phyloP scores from a whole-genome alignment of 177 flowering plant genomes.

The Vitis hybrid region DNA sequence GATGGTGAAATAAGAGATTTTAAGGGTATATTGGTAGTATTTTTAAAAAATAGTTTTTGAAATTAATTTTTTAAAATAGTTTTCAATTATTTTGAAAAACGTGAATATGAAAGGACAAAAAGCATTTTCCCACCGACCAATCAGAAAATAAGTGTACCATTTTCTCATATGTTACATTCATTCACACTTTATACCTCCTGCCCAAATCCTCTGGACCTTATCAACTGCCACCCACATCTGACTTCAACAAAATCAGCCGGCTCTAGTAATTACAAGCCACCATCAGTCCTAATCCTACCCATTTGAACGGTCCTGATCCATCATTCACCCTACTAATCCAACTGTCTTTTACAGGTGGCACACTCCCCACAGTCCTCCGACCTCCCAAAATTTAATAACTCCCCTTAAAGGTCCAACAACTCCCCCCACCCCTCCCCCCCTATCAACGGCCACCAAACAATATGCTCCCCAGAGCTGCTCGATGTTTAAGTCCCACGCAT shows the following conservation, averaged over 20 bases:
- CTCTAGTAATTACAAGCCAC: not conserved
- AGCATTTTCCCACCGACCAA: too few relatives aligned
- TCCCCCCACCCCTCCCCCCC: not conserved
- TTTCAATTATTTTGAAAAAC: too few relatives aligned
- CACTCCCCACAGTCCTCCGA: not conserved
- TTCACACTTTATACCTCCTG: not conserved
- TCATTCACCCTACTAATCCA: not conserved
- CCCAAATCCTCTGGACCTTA: conserved; percentile 1
- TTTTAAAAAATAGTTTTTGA: too few relatives aligned
- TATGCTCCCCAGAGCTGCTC: not conserved
- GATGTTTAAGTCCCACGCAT: conserved; percentile 13
- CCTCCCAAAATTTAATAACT: not conserved
- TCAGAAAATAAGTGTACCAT: too few relatives aligned
- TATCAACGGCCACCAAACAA: not conserved
- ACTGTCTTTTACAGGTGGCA: conserved; percentile 6
- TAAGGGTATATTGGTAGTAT: too few relatives aligned
- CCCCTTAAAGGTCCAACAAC: not conserved
- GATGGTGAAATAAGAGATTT: too few relatives aligned
- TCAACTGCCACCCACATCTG: conserved; percentile 12
- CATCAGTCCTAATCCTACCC: not conserved
- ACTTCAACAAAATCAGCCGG: not conserved
- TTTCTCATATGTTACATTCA: too few relatives aligned
- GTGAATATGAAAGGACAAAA: too few relatives aligned
- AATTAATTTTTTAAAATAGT: too few relatives aligned
- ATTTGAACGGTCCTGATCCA: conserved; percentile 10